Percentiles rank a stretch among this genome's conserved stretches.
Conservation (phyloP, 768 basidiomycete genomes). For the Mycena vulgaris region DNA sequence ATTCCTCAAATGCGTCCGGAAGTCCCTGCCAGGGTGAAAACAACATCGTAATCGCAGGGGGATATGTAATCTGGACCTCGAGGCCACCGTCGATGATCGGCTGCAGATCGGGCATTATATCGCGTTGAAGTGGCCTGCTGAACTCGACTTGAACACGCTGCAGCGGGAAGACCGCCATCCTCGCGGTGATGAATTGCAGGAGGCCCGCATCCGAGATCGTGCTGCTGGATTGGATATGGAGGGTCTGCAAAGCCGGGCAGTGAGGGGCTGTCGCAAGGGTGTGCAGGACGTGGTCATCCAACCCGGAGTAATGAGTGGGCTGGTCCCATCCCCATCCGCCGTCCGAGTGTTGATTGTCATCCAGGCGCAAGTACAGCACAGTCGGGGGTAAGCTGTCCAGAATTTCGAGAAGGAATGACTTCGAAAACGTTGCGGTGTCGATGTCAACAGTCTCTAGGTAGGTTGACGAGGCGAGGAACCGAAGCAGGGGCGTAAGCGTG, state of each 20-base stretch:
- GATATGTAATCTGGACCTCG: neutral
- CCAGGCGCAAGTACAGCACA: neutral
- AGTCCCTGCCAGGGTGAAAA: conserved; percentile 17
- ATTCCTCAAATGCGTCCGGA: no score
- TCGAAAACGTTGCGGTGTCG: neutral
- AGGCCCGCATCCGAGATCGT: neutral
- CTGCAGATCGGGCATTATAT: neutral
- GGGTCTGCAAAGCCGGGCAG: neutral
- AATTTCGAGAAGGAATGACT: neutral
- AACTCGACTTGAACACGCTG: neutral
- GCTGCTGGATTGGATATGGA: neutral
- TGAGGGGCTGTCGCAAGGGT: neutral
- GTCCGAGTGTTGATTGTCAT: neutral
- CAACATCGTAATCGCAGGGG: no score
- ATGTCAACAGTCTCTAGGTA: neutral
- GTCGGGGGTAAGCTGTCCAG: neutral
- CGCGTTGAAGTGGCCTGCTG: neutral
- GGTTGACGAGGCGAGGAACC: neutral
- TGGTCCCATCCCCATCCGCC: neutral
- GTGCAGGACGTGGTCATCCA: neutral
- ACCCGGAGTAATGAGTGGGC: neutral
- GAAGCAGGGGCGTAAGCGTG: neutral
- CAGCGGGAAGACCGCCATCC: neutral
- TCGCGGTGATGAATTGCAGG: neutral
- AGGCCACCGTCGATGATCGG: neutral